phyloP scores from a whole-genome alignment of 192 early-diverging fungal genomes.

The Haplosporangium gracile region DNA sequence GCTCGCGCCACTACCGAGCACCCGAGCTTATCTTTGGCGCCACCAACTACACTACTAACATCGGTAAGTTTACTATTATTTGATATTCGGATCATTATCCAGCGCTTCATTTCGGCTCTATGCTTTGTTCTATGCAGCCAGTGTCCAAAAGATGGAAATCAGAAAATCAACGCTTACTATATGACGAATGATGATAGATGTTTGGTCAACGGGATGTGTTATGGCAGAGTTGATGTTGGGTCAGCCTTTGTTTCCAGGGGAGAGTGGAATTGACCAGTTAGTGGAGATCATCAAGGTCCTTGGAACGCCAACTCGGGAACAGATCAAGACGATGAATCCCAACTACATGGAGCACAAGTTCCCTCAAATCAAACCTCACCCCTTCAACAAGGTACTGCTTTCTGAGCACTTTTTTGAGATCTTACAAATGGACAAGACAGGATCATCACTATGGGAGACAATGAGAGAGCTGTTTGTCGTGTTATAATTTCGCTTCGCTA shows the following conservation, averaged over 20 bases:
- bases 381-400: conserved; percentile 75
- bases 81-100: neutral
- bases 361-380: conserved; percentile 95
- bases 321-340: conserved; percentile 97
- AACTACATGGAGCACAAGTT: conserved; percentile 99
- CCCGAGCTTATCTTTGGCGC: conserved; percentile 98
- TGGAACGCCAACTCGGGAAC: conserved; percentile 95
- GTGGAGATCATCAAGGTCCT: conserved; percentile 99
- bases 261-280: conserved; percentile 97
- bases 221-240: conserved; percentile 97
- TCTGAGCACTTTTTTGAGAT: neutral
- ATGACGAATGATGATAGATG: conserved; percentile 63
- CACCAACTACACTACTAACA: conserved; percentile 90
- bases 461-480: neutral
- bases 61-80: conserved; percentile 52
- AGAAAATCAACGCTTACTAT: neutral
- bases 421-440: neutral
- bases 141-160: neutral
- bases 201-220: conserved; percentile 97
- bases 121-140: neutral
- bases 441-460: neutral
- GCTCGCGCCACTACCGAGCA: conserved; percentile 97
- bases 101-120: neutral
- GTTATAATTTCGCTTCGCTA: too few relatives aligned
- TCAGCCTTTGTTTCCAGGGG: conserved; percentile 95